A percentile compares a stretch with the other conserved stretches of the same genome.
Evolutionary conservation across 2,329 filamentous ascomycete species (phyloP).

Genomic region (Westerdykella ornata): DNA sequence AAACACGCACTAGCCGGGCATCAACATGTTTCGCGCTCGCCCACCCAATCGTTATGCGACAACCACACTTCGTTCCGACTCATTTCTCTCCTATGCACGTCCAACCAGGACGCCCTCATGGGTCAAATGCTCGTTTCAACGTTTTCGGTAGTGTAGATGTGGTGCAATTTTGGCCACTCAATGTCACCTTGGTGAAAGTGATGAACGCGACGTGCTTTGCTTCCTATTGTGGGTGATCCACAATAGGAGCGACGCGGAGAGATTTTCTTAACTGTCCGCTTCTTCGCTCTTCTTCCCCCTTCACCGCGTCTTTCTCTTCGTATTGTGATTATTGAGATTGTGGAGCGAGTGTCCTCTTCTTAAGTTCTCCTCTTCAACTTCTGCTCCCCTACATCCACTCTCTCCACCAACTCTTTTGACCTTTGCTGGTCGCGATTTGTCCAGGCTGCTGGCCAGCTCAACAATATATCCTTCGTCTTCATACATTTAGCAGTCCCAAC

Average conservation of each 20-base stretch:
- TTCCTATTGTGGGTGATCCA: conserved; percentile 27
- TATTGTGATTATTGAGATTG: conserved; percentile 34
- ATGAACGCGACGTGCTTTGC: conserved; percentile 24
- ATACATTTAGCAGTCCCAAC: conserved; percentile 6
- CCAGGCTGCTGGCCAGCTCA: conserved; percentile 28
- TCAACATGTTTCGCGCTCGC: conserved; percentile 21
- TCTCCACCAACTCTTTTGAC: conserved; percentile 4
- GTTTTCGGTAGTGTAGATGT: conserved; percentile 14
- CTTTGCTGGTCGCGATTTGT: conserved; percentile 23
- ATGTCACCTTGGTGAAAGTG: conserved; percentile 17
- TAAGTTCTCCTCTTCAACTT: conserved; percentile 9
- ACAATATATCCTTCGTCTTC: conserved; percentile 4
- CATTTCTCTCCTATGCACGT: conserved; percentile 19
- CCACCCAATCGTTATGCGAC: conserved; percentile 32
- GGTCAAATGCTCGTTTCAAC: conserved; percentile 26
- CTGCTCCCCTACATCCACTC: background rate
- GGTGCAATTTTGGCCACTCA: conserved; percentile 32
- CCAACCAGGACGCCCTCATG: conserved; percentile 12
- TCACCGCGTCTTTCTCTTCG: conserved; percentile 27
- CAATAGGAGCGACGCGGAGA: conserved; percentile 12
- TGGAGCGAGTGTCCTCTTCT: conserved; percentile 18
- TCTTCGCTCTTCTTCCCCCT: conserved; percentile 12
- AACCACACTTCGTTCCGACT: conserved; percentile 21
- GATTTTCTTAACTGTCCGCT: conserved; percentile 21
- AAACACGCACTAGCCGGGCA: conserved; percentile 23